Conservation (phyloP, 2,329 filamentous ascomycete species). For the Apiospora rasikravindrae region DNA sequence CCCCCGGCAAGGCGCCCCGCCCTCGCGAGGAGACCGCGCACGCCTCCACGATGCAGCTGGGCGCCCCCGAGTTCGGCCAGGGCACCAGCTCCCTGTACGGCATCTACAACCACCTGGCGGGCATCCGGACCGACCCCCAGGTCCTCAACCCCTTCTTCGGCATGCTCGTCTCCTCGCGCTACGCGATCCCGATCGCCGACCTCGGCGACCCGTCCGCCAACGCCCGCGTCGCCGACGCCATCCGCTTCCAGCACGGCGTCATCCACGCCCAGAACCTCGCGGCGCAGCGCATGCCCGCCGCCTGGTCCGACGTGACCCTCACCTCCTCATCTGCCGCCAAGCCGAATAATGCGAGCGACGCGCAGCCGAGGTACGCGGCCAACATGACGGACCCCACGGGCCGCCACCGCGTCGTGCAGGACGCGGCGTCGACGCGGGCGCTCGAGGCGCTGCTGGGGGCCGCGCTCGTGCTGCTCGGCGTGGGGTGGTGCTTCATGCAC, state of each 20-base stretch:
- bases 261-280: constrained; percentile 42
- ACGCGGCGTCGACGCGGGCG: constrained; percentile 20
- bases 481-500: constrained; percentile 18
- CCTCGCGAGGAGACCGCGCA: constrained; percentile 32
- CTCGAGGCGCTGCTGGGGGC: constrained; percentile 21
- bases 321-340: neutral
- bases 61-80: too few species aligned
- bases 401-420: constrained; percentile 22
- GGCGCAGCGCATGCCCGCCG: neutral
- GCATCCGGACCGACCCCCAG: constrained; percentile 30
- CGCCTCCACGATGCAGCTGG: constrained; percentile 20
- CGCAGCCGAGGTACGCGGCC: neutral
- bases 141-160: constrained; percentile 44
- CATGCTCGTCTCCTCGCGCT: constrained; percentile 40
- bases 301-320: neutral
- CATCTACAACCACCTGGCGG: constrained; percentile 38
- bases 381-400: neutral
- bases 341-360: neutral
- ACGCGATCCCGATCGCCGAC: constrained; percentile 34
- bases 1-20: constrained; percentile 33
- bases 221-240: constrained; percentile 34
- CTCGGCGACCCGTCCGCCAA: constrained; percentile 31
- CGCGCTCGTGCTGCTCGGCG: neutral
- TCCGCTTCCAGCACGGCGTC: constrained; percentile 43
- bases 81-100: constrained; percentile 31